These are phyloP conservation scores for Cryptococcus maquisensis DNA, from an alignment of 1,284 basidiomycete genomes.

Conservation along the genomic window DNA sequence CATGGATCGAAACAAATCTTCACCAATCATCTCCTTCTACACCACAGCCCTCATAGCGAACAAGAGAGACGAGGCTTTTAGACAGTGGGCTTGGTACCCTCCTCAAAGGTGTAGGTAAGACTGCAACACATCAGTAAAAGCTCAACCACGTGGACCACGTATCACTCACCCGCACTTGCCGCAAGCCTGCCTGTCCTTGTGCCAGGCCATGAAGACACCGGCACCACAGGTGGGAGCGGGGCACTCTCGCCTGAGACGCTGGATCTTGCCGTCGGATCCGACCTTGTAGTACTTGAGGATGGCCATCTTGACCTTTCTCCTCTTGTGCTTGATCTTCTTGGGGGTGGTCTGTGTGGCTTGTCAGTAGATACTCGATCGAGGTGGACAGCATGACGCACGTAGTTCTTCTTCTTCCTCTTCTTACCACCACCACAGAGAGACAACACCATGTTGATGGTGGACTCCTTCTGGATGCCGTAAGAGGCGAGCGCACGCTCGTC, in stretches of 20 bases:
- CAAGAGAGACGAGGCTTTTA: neutral
- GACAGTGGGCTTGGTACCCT: slow-evolving; percentile 48
- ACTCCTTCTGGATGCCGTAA: slow-evolving; percentile 96
- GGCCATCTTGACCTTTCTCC: slow-evolving; percentile 98
- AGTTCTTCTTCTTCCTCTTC: slow-evolving; percentile 99
- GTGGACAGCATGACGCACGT: slow-evolving; percentile 51
- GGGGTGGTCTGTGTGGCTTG: slow-evolving; percentile 68
- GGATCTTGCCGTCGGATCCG: slow-evolving; percentile 98
- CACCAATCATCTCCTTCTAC: neutral
- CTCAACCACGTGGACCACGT: neutral
- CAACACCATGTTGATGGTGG: slow-evolving; percentile 92
- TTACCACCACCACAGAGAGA: slow-evolving; percentile 76
- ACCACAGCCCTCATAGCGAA: neutral
- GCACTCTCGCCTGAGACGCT: slow-evolving; percentile 96
- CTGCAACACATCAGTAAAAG: slow-evolving; percentile 1
- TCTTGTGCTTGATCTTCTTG: slow-evolving; percentile 99
- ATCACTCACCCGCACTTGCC: slow-evolving; percentile 70
- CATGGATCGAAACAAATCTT: neutral
- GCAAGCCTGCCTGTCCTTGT: slow-evolving; percentile 91
- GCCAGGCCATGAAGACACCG: slow-evolving; percentile 95
- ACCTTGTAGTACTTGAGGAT: slow-evolving; percentile 99
- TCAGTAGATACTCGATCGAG: neutral
- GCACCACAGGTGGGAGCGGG: slow-evolving; percentile 77
- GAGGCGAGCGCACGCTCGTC: slow-evolving; percentile 84
- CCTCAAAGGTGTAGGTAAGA: slow-evolving; percentile 80